phyloP scores from a whole-genome alignment of 2,329 filamentous ascomycete species.

The Neofusicoccum ribis region DNA sequence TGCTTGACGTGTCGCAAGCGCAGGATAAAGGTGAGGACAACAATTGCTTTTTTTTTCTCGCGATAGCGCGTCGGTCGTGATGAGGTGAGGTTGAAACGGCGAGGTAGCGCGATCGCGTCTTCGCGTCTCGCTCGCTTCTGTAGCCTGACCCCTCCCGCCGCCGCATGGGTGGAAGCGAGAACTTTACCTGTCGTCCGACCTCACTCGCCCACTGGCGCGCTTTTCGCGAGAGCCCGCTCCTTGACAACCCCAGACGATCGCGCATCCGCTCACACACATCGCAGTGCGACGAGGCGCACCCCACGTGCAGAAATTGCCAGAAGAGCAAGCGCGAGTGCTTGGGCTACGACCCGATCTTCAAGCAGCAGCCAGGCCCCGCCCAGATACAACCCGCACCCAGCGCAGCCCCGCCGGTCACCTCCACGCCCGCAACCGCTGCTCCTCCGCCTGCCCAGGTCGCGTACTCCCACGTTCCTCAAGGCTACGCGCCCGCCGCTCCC shows the following conservation, averaged over 20 bases:
- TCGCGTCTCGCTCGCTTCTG: constrained; percentile 20
- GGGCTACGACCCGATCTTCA: constrained; percentile 86
- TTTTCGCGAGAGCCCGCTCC: constrained; percentile 2
- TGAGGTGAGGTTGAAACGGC: constrained; percentile 24
- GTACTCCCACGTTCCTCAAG: constrained; percentile 44
- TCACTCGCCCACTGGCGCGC: constrained; percentile 24
- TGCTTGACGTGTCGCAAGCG: constrained; percentile 61
- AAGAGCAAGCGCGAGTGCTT: constrained; percentile 86
- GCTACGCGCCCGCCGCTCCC: constrained; percentile 45
- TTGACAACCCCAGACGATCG: neutral
- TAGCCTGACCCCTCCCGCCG: constrained; percentile 13
- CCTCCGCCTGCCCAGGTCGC: constrained; percentile 32
- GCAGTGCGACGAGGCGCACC: constrained; percentile 95
- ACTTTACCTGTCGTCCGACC: constrained; percentile 34
- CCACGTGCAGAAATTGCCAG: constrained; percentile 85
- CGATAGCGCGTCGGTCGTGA: constrained; percentile 7
- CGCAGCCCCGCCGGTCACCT: constrained; percentile 36
- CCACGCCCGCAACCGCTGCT: constrained; percentile 33
- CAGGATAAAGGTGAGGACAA: constrained; percentile 66
- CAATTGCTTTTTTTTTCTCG: constrained; percentile 17
- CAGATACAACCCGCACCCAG: constrained; percentile 71
- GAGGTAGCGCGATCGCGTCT: constrained; percentile 26
- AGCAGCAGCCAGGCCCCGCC: constrained; percentile 68
- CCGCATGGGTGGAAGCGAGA: constrained; percentile 39
- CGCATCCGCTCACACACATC: constrained; percentile 14